These are phyloP conservation scores for Neopestalotiopsis sp. DNA, from an alignment of 2,329 filamentous ascomycete genomes.

Conservation along the genomic window DNA sequence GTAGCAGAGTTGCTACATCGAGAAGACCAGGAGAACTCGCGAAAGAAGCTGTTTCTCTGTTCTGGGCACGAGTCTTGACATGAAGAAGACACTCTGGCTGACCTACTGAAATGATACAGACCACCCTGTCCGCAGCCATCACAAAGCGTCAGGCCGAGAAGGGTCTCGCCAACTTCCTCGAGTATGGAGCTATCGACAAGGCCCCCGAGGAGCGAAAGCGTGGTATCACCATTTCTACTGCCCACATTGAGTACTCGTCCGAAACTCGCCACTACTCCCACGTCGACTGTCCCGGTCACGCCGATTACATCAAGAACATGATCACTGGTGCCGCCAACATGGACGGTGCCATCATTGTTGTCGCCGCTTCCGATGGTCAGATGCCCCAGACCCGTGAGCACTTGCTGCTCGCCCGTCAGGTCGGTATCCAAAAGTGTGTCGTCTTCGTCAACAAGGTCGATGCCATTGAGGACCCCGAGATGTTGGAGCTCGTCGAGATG, in stretches of 20 bases:
- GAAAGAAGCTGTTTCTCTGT: background rate
- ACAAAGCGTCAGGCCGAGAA: conserved; percentile 98
- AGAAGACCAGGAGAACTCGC: background rate
- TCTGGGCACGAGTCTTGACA: background rate
- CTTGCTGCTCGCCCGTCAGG: conserved; percentile 94
- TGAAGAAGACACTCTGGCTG: conserved; percentile 13
- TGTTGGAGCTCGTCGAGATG: conserved; percentile 99
- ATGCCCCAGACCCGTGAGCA: conserved; percentile 99
- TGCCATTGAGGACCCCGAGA: conserved; percentile 95
- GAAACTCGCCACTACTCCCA: conserved; percentile 96
- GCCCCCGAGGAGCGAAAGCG: conserved; percentile 99
- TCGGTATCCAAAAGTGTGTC: conserved; percentile 96
- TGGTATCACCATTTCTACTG: conserved; percentile 98
- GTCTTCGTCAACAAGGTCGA: conserved; percentile 99
- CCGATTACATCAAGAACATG: conserved; percentile 99
- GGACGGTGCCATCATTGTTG: conserved; percentile 98
- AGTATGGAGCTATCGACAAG: conserved; percentile 98
- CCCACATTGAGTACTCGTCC: conserved; percentile 98
- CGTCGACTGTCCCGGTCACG: conserved; percentile 99
- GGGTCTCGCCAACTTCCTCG: conserved; percentile 91
- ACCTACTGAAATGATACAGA: conserved; percentile 59
- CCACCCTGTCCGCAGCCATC: conserved; percentile 96
- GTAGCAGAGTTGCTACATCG: background rate
- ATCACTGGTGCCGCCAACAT: conserved; percentile 99
- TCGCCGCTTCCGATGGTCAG: conserved; percentile 97